Base-by-base conservation (phyloP, 805 yeast genomes). In the Saturnispora bothae region DNA sequence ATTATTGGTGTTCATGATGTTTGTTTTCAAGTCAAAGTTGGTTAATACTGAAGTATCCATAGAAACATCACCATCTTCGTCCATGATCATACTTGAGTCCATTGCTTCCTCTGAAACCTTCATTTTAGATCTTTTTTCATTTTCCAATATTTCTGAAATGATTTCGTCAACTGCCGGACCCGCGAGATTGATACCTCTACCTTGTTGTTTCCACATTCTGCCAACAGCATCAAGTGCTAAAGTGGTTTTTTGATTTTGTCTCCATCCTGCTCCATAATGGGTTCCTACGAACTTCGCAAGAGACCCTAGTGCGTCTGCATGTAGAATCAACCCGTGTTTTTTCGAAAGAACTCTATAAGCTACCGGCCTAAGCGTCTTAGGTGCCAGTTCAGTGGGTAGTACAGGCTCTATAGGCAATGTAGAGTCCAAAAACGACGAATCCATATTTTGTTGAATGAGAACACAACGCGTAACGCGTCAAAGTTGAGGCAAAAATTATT, bases 271-370 rank as follows among this genome's bases (percentile, higher is more conserved):
- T 9, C 97, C 97, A 57, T 78, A 88, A 31, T 69, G 69, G 30
- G 65, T 66, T 2, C 96, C 92, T 19, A 92, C 66, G 38, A 74
- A 70, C n/a, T 75, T 76, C 1, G 96, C 83, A 23, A 92, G 61
- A 1, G 71, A 69, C 31, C 67, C 71, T 13, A 92, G 63, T 0
- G 96, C 97, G 45, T 82, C 78, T 0, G 96, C 78, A 51, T 89
- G 85, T 45, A 92, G 72, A 56, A 86, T 86, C 21, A 92, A 69
- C 0, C 96, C 96, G 54, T 85, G 89, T 53, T 89, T 92, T 59
- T 86, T 89, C 4, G 97, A 83, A 7, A 92, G 59, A 2, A 89
- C 73, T 29, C 98, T 66, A 56, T 88, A 92, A 0, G 96, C 96
- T 34, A 89, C 62, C 1, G 98, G 98, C 32, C 98, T 71, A 31